Evolutionary conservation across 2,329 filamentous ascomycete genomes (phyloP), one percentile per base, ranked within the genome.

Genomic region (Stagonosporopsis cucurbitacearum): DNA sequence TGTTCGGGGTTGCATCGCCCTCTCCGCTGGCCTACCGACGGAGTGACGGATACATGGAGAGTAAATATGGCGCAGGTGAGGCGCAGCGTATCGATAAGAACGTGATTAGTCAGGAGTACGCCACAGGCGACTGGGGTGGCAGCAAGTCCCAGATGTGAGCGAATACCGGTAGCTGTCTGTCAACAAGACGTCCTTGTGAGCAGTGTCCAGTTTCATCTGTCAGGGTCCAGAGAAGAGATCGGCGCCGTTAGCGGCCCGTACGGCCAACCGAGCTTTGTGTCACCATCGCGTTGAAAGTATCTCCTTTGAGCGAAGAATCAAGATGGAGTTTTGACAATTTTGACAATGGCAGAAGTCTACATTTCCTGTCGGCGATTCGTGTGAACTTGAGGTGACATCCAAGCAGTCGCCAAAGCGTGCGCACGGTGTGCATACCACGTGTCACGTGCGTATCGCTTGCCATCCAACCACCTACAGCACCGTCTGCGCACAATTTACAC

Each of bases 1-100:
- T 75, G 87, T 78, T 28, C 75, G 75, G 66, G 77, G 77, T 69
- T 76, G 77, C 74, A 77, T 77, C 63, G 60, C 63, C 62, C 64
- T 65, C 64, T 62, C 46, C 65, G 55, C 65, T 67, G 45, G 57
- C 56, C 61, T 63, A 67, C 59, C 62, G 56, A 59, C 51, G 52
- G 45, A 25, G 39, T 45, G 39, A 59, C 51, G 55, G 50, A 64
- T 54, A 58, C 64, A 66, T 68, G 59, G 46, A 57, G 44, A 36
- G 55, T 39, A 46, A 26, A 30, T 45, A 39, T 43, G 45, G 63
- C 63, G 62, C 63, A 58, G 47, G 43, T 23, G 58, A 53, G 52
- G 61, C 66, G 60, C 63, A 52, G 47, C 40, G 41, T 43, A 47
- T 56, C 51, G 41, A 51, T 51, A 46, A 49, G 46, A 30, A 23